Evolutionary conservation across 2,329 filamentous ascomycete genomes (phyloP), one percentile per base, ranked within the genome.

Genomic region (Fonsecaea pedrosoi): DNA sequence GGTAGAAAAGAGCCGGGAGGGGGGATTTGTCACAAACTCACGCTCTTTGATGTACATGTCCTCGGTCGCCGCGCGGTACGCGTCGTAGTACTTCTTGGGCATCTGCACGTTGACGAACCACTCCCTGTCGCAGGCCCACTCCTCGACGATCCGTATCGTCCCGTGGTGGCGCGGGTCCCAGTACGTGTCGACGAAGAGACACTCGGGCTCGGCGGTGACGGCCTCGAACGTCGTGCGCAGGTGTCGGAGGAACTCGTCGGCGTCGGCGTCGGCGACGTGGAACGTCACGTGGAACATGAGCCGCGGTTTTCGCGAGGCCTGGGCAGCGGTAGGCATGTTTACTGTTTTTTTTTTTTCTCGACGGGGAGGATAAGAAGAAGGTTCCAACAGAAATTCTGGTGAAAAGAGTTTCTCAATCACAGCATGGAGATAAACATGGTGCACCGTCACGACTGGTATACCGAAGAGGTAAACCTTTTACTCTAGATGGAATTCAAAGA

Each of bases 41-140:
- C 42, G 42, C 18, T 48, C 42, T 25, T 48, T 48, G 42, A 48
- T 48, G 42, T 48, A 48, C 42, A 48, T 48, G 8, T 48, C 25
- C 9, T 48, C 42, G n/a, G 42, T 48, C 4, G 42, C 42, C 4
- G 18, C 42, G 18, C 42, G 42, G 42, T 48, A 48, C 18, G 42
- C n/a, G 8, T 48, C 42, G 18, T 48, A 48, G 42, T 48, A 48
- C 25, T 21, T 25, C 42, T 48, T 48, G 2, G 42, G 42, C 42
- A 48, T 48, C 25, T 48, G 42, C 10, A 21, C 42, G 25, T 48
- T 48, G n/a, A 48, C 42, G 18, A 48, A 48, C 42, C 42, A 48
- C 1, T 48, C 42, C 8, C 42, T 8, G 18, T 48, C 42, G 18
- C 42, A 48, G 2, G 42, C 42, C 42, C 42, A 48, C 42, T 48